Conservation (phyloP, 2,329 filamentous ascomycete species). For the Monascus ruber region DNA sequence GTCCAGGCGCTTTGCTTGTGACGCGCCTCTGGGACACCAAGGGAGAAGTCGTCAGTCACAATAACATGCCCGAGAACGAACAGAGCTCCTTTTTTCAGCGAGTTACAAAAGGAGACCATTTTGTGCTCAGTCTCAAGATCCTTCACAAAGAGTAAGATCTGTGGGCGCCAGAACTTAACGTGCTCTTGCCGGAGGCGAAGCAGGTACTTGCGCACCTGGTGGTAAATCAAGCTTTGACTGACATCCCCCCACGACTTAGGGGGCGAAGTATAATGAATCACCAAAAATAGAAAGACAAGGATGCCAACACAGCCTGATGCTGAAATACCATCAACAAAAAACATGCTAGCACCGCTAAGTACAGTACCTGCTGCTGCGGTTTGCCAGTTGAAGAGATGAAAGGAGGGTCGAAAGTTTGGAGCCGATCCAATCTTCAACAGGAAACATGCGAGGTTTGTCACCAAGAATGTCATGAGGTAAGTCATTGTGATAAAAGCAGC, state of each 20-base stretch:
- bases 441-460: conserved; percentile 80
- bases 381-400: conserved; percentile 81
- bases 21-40: conserved; percentile 68
- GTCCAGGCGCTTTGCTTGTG: conserved; percentile 73
- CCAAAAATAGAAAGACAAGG: conserved; percentile 63
- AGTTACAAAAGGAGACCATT: conserved; percentile 84
- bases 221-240: conserved; percentile 78
- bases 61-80: conserved; percentile 84
- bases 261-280: conserved; percentile 76
- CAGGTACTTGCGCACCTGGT: conserved; percentile 78
- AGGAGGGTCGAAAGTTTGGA: conserved; percentile 78
- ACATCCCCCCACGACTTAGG: conserved; percentile 88
- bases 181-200: conserved; percentile 75
- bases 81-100: conserved; percentile 73
- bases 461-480: conserved; percentile 83
- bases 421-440: conserved; percentile 76
- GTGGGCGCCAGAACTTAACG: conserved; percentile 87
- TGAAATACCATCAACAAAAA: conserved; percentile 76
- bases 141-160: conserved; percentile 75
- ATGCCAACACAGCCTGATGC: conserved; percentile 64
- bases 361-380: conserved; percentile 65
- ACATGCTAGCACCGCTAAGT: conserved; percentile 72
- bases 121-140: conserved; percentile 71
- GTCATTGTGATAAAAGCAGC: conserved; percentile 85
- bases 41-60: conserved; percentile 69